These are phyloP conservation scores for Colletotrichum sp. DNA, from an alignment of 2,329 filamentous ascomycete genomes.

Conservation along the genomic window DNA sequence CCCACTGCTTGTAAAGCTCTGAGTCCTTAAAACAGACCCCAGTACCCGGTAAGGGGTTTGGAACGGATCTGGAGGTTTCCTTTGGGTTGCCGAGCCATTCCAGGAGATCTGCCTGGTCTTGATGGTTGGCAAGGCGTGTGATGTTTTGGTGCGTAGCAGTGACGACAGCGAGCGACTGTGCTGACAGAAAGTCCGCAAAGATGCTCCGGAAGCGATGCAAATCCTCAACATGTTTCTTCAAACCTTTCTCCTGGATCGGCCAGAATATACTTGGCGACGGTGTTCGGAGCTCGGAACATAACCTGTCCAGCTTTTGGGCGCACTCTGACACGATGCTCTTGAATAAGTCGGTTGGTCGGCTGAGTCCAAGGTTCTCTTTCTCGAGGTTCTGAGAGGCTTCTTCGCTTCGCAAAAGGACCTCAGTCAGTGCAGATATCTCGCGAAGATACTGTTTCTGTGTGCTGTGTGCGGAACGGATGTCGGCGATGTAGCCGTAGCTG, in stretches of 20 bases:
- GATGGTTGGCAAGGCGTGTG: not conserved
- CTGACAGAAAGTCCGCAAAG: not conserved
- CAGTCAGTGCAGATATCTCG: not conserved
- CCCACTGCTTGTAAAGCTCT: not conserved
- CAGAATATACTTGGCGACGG: not conserved
- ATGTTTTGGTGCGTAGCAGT: not conserved
- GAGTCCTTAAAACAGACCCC: not conserved
- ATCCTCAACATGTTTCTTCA: not conserved
- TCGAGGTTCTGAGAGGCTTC: not conserved
- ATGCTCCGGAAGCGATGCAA: not conserved
- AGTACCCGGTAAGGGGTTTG: rapidly evolving
- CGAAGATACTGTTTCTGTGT: not conserved
- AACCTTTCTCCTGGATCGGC: not conserved
- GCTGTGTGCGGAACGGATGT: not conserved
- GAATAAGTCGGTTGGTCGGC: not conserved
- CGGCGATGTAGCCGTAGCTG: not conserved
- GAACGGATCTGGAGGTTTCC: not conserved
- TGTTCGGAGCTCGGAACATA: not conserved
- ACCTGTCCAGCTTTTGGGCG: not conserved
- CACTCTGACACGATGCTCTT: not conserved
- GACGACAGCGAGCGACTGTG: rapidly evolving
- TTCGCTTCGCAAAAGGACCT: not conserved
- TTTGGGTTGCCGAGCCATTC: not conserved
- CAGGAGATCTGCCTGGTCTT: not conserved
- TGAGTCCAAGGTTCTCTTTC: not conserved